Conservation (phyloP, 495 filamentous ascomycete genomes). For the Parathielavia appendiculata region DNA sequence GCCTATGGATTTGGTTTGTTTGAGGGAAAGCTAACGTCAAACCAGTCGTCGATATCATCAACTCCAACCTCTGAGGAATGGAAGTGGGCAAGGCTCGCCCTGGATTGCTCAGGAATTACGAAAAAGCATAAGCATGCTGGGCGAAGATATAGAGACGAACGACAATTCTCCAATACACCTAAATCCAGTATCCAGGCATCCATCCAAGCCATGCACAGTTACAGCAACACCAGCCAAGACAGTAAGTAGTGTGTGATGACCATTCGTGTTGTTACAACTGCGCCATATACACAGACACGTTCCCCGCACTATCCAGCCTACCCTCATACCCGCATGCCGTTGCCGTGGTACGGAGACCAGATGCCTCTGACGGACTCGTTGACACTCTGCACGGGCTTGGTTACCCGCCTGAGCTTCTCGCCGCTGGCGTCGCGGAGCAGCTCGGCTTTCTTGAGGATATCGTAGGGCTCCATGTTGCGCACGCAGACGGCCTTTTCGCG, state of each 20-base stretch:
- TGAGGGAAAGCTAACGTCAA: conserved; percentile 23
- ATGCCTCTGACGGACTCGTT: conserved; percentile 92
- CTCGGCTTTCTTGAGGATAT: conserved; percentile 76
- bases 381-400: conserved; percentile 76
- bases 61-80: conserved; percentile 43
- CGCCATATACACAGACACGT: conserved; percentile 8
- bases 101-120: conserved; percentile 9
- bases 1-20: neutral
- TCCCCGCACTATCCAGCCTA: conserved; percentile 2
- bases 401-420: conserved; percentile 71
- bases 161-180: conserved; percentile 2
- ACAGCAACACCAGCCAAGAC: neutral
- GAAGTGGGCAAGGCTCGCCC: neutral
- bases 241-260: neutral
- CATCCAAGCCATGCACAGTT: neutral
- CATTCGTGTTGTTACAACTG: conserved; percentile 13
- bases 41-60: conserved; percentile 58
- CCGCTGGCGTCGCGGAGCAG: conserved; percentile 78
- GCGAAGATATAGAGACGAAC: conserved; percentile 16
- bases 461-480: conserved; percentile 70
- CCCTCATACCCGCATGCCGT: conserved; percentile 40
- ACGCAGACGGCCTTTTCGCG: conserved; percentile 82
- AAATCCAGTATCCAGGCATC: neutral
- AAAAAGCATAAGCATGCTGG: conserved; percentile 7
- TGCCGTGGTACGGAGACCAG: conserved; percentile 89